Percentiles rank a stretch among this genome's conserved stretches.
These are phyloP conservation scores for Exophiala lecanii-corni DNA, from an alignment of 2,329 filamentous ascomycete genomes.

Conservation along the genomic window DNA sequence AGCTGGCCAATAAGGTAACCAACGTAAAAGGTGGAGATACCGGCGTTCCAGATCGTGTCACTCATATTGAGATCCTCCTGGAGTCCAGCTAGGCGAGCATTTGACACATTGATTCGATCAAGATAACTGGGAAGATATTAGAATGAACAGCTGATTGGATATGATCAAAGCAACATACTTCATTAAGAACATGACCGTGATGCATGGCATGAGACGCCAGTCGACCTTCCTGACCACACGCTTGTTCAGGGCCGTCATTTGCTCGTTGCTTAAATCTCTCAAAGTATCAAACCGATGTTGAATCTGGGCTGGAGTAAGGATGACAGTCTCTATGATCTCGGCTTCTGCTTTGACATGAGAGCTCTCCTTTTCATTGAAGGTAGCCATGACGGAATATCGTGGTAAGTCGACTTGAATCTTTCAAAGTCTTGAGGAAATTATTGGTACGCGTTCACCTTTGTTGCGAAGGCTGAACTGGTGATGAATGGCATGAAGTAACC, in stretches of 20 bases:
- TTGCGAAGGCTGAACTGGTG: too few species aligned
- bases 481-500: too few species aligned
- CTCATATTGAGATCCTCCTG: slow-evolving; percentile 35
- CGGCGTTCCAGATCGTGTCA: slow-evolving; percentile 39
- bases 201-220: slow-evolving; percentile 5
- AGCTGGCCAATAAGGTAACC: slow-evolving; percentile 26
- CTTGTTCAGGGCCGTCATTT: slow-evolving; percentile 8
- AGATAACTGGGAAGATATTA: slow-evolving; percentile 31
- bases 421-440: too few species aligned
- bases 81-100: slow-evolving; percentile 37
- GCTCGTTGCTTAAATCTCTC: slow-evolving; percentile 2
- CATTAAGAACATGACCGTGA: slow-evolving; percentile 8
- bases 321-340: too few species aligned
- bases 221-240: slow-evolving; percentile 1
- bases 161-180: background rate
- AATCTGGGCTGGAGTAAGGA: slow-evolving; percentile 2
- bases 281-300: slow-evolving; percentile 6
- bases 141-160: background rate
- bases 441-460: too few species aligned
- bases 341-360: too few species aligned
- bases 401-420: too few species aligned
- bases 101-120: slow-evolving; percentile 40
- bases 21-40: slow-evolving; percentile 30
- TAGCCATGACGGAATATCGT: too few species aligned
- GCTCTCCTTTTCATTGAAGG: background rate